A percentile compares a stretch with the other conserved stretches of the same genome.
Conservation (phyloP, 2,329 filamentous ascomycete species). For the Plenodomus tracheiphilus region DNA sequence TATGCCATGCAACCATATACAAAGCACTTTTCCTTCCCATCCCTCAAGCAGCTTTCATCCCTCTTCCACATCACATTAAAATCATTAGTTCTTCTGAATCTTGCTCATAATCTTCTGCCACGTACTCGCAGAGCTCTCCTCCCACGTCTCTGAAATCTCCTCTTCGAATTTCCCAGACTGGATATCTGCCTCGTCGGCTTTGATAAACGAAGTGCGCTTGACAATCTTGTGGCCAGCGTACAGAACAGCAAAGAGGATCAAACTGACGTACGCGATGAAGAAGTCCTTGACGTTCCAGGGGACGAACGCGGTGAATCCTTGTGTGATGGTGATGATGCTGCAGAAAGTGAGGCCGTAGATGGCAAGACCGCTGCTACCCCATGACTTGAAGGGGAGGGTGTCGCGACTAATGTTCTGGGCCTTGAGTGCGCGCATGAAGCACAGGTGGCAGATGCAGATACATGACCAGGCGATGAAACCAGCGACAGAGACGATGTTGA, state of each 20-base stretch:
- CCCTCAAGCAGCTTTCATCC: neutral
- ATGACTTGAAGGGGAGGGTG: conserved; percentile 43
- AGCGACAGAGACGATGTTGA: conserved; percentile 46
- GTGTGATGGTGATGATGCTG: conserved; percentile 46
- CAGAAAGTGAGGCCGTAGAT: conserved; percentile 46
- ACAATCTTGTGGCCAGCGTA: conserved; percentile 63
- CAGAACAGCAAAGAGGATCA: conserved; percentile 50
- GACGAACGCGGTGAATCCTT: conserved; percentile 48
- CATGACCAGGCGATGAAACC: conserved; percentile 48
- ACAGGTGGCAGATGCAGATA: conserved; percentile 44
- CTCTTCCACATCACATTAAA: neutral
- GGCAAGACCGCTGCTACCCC: conserved; percentile 39
- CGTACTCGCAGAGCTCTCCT: conserved; percentile 34
- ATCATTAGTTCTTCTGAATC: conserved; percentile 6
- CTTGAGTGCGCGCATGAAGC: conserved; percentile 43
- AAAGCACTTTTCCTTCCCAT: neutral
- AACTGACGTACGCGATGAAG: conserved; percentile 46
- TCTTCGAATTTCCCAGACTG: conserved; percentile 45
- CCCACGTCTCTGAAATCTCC: conserved; percentile 35
- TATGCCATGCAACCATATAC: neutral
- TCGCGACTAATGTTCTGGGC: conserved; percentile 45
- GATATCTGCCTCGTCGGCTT: conserved; percentile 48
- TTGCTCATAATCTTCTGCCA: conserved; percentile 39
- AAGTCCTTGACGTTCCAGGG: conserved; percentile 42
- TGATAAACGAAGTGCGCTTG: conserved; percentile 45